Evolutionary conservation across 1,139 yeast genomes (phyloP), one percentile per base, ranked within the genome.

Genomic region (Nakaseomyces uthaithaninus): DNA sequence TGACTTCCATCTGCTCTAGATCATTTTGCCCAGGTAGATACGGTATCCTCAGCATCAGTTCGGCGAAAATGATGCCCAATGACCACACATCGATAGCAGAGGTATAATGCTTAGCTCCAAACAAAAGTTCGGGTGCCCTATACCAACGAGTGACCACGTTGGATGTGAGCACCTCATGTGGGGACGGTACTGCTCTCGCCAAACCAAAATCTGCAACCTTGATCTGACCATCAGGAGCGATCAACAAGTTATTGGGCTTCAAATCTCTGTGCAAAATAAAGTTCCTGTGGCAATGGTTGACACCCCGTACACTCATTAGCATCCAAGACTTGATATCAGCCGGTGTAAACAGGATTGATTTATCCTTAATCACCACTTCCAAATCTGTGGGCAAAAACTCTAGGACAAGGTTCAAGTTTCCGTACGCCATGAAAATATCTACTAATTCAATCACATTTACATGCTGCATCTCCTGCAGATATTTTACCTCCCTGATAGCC

Each of bases 131-230:
- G 0, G 98, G 98, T 0, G 97, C 94, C 42, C 97, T 67, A 63
- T 91, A 91, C 98, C 98, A 91, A 45, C 97, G 67, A 2, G 99
- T 91, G 2, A 91, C 99, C 8, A 91, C 98, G 49, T 89, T 89
- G 1, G 94, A 83, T 0, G 97, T 84, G 58, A 91, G 67, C 44
- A 77, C 82, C 50, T 84, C 91, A 42, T 82, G 81, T 2, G 87
- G 81, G 30, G 78, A 74, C 2, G 93, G 91, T 46, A 85, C 66
- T 1, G 89, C 75, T 44, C 98, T 65, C 0, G 97, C 97, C 40
- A 91, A 70, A 52, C 98, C 98, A 67, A 91, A 91, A 84, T 91
- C 98, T 5, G 97, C 97, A 48, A 91, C 74, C 60, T 91, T 91
- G 49, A 91, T 67, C 50, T 82, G 79, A 0, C 98, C 97, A 45